phyloP scores from a whole-genome alignment of 441 rosid species.

The Sinapis alba region DNA sequence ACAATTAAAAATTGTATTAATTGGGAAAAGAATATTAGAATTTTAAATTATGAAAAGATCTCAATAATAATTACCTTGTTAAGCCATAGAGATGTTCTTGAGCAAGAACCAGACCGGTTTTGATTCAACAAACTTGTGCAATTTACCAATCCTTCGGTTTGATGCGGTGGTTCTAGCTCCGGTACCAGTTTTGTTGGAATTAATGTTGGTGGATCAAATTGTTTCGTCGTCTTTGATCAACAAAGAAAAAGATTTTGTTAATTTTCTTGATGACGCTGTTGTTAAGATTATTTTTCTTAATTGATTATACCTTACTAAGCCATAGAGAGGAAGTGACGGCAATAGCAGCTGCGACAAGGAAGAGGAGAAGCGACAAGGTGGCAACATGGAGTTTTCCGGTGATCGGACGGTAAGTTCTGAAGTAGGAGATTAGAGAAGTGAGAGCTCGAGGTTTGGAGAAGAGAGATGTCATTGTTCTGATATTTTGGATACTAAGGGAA shows the following conservation, averaged over 20 bases:
- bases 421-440: conserved; percentile 33
- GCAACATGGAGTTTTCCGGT: conserved; percentile 40
- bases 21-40: background rate
- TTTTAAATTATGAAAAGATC: background rate
- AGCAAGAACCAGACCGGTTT: conserved; percentile 33
- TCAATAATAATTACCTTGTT: conserved; percentile 22
- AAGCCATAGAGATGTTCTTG: conserved; percentile 18
- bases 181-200: conserved; percentile 33
- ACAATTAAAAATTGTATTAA: background rate
- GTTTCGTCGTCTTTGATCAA: conserved; percentile 21
- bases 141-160: conserved; percentile 36
- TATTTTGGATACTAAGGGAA: background rate
- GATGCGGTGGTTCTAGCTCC: conserved; percentile 23
- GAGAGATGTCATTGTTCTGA: conserved; percentile 31
- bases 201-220: conserved; percentile 24
- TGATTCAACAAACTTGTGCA: conserved; percentile 40
- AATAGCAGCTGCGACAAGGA: conserved; percentile 34
- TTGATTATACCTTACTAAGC: conserved; percentile 42
- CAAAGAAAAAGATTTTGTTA: background rate
- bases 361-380: conserved; percentile 44
- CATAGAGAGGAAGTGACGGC: conserved; percentile 47
- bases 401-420: conserved; percentile 34
- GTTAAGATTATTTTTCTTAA: background rate
- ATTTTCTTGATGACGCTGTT: background rate
- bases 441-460: conserved; percentile 36